Base-by-base conservation (phyloP, 2,329 filamentous ascomycete genomes). In the Fusarium devonianum region DNA sequence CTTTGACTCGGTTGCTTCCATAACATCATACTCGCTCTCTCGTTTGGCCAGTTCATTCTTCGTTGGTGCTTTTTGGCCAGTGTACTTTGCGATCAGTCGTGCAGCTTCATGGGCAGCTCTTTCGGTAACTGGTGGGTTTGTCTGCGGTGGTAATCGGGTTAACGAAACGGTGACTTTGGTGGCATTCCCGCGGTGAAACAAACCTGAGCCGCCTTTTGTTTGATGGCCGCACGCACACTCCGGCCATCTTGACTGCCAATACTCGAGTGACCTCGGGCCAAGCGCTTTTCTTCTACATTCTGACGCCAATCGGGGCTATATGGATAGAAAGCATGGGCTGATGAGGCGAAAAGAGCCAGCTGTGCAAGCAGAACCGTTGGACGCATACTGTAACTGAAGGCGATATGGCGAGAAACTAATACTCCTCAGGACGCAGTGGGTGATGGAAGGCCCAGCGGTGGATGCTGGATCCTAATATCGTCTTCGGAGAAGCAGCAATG, bases 321-420 rank as follows among this genome's bases (percentile, higher is more conserved):
- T 4, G 76, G 76, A 37, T 69, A 78, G 64, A 83, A 80, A 41
- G 80, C 80, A 41, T 74, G 67, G 44, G 72, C 71, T 38, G 72
- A 67, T 28, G 75, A 69, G 44, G 73, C 70, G 70, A 75, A 81
- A 64, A 82, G 64, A 59, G 77, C 73, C 64, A 83, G 65, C 63
- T 76, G 76, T 50, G 77, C 62, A 32, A 81, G 58, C 50, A 74
- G 40, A 32, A 67, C 53, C 43, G 64, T 57, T 38, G 71, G 63
- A 56, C 71, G 72, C 78, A 81, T 81, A 53, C 58, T 70, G 69
- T 26, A 55, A 39, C 34, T 42, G 11, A 28, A 35, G 32, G 19
- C 41, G 46, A 26, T 7, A 35, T 45, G 25, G 49, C 39, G 35
- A 53, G 35, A 47, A 37, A 35, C 23, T 28, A 43, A 17, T 18